These are phyloP conservation scores for Panaeolus cyanescens DNA, from an alignment of 768 basidiomycete genomes.

Conservation along the genomic window DNA sequence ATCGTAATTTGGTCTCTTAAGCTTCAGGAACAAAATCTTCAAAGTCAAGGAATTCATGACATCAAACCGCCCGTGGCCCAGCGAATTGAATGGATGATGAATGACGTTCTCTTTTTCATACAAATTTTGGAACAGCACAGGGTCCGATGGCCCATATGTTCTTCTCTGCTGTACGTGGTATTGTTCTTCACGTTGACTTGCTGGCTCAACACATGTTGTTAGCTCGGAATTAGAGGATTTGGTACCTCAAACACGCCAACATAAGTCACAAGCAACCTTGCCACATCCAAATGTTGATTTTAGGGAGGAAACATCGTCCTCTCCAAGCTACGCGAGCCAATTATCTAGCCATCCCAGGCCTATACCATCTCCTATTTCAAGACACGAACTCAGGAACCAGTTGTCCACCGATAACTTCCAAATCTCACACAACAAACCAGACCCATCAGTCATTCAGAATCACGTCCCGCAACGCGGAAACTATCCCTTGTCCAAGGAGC, in stretches of 20 bases:
- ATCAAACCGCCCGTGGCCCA: constrained; percentile 32
- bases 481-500: neutral
- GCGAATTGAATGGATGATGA: constrained; percentile 34
- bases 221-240: neutral
- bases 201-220: neutral
- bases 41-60: constrained; percentile 30
- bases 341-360: neutral
- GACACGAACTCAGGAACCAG: neutral
- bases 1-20: constrained; percentile 62
- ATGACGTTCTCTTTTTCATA: constrained; percentile 43
- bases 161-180: neutral
- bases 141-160: constrained; percentile 27
- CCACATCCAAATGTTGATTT: neutral
- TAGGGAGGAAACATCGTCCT: no score
- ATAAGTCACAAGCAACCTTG: neutral
- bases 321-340: neutral
- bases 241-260: neutral
- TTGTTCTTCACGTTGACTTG: neutral
- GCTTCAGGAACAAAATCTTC: constrained; percentile 37
- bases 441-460: neutral
- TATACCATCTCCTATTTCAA: neutral
- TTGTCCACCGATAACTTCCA: neutral
- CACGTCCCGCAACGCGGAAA: neutral
- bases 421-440: neutral
- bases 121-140: constrained; percentile 39